Evolutionary conservation across 768 basidiomycete species (phyloP), one percentile per base, ranked within the genome.

Genomic region (Russula lepida): DNA sequence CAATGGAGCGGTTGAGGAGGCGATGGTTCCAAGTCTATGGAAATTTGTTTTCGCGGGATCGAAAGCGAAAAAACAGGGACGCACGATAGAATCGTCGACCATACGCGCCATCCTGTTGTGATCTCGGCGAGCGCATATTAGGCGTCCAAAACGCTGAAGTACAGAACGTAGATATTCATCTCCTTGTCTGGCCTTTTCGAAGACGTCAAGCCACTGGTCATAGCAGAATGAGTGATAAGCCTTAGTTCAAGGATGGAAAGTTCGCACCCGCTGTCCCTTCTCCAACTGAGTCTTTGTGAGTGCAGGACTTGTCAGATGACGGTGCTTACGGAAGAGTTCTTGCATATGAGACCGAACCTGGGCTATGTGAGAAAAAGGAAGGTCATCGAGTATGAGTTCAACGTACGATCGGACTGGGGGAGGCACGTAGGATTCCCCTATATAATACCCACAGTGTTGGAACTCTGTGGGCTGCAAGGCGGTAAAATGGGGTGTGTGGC

Each of bases 391-490:
- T 3, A n/a, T 33, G 28, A n/a, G 19, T 30, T 1, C 47, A 9
- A 70, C 81, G 57, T 66, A 89, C 87, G 68, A 81, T 75, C 28
- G 80, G 77, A 15, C 77, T 77, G 0, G 82, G 80, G 6, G 87
- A 78, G 43, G 78, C 67, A 30, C 77, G 74, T 51, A 89, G 71
- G 15, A 95, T 76, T 4, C 83, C 82, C 23, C 90, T 79, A 70
- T 93, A 95, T 5, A 94, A 74, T 0, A 77, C 71, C 87, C 89
- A 90, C 66, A 88, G 71, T 0, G 89, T 92, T 3, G 92, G 91
- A 28, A 85, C 72, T 23, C 85, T 81, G 70, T 95, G 92, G 0
- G 84, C 85, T 0, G 78, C 75, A 28, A 92, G 83, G 52, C 80
- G 70, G 68, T 79, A 91, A 67, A 92, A 89, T 3, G 87, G 84